Evolutionary conservation across 1,284 basidiomycete genomes (phyloP), one percentile per base, ranked within the genome.

Genomic region (Leccinum colubrinum): DNA sequence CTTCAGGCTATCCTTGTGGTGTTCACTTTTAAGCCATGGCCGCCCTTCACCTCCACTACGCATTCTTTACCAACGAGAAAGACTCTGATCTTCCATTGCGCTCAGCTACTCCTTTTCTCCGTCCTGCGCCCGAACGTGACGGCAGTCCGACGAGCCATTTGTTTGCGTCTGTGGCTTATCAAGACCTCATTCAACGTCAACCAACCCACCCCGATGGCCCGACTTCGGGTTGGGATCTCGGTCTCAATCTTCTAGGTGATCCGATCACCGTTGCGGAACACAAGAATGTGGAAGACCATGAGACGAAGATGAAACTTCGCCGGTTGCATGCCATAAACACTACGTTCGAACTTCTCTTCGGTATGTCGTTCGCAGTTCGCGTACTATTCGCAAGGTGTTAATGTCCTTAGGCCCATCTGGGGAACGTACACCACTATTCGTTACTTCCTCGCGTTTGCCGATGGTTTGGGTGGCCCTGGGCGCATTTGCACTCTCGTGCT

Each of bases 361-460:
- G 87, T 87, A 59, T 43, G 59, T 11, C 67, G 79, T 75, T 37
- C 25, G 39, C 30, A 56, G 52, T 20, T 35, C 55, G 48, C 17
- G 43, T 55, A 22, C n/a, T 17, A 14, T 11, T 25, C 33, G 53
- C 58, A 25, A 65, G 33, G 6, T 55, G 25, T 30, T n/a, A 27
- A 17, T 30, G 1, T 50, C n/a, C 12, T 2, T 15, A 88, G 87
- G 75, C 65, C 27, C 27, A 69, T 70, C 37, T 91, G 87, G 86
- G 79, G 82, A 22, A 70, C 78, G 4, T 90, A 87, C 71, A 86
- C 81, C 64, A 79, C 82, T 8, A 71, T 84, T 58, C 85, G 87
- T 55, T 91, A 90, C 70, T 86, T 81, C 69, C 65, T 88, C 11
- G 84, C 86, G 9, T 85, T 80, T 65, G 74, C 73, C 1, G 68